Evolutionary conservation across 768 basidiomycete genomes (phyloP).

Genomic region (Russula dissimulans): DNA sequence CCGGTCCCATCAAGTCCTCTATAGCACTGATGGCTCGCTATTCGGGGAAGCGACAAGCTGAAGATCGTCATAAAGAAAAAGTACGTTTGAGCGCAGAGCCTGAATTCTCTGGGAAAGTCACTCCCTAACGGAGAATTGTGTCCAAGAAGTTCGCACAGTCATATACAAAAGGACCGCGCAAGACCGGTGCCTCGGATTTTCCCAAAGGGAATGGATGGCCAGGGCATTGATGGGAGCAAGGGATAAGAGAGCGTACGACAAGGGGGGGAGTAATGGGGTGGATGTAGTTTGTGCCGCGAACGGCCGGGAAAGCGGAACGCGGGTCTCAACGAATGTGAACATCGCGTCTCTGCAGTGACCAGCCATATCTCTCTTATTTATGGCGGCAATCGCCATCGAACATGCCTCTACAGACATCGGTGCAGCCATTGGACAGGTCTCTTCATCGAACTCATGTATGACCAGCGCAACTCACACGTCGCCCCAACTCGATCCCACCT

Average conservation of each 20-base stretch:
- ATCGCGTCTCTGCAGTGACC: neutral
- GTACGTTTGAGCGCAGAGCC: too few relatives aligned
- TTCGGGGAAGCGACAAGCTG: neutral
- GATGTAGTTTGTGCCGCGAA: too few relatives aligned
- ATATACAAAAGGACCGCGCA: neutral
- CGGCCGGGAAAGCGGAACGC: neutral
- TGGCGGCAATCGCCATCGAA: neutral
- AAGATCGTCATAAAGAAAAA: neutral
- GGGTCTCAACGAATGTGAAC: neutral
- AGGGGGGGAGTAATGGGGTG: too few relatives aligned
- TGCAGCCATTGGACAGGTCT: neutral
- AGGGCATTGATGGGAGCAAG: too few relatives aligned
- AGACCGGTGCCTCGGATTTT: too few relatives aligned
- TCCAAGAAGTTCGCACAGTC: conserved; percentile 1
- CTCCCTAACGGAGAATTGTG: neutral
- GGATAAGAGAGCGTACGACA: too few relatives aligned
- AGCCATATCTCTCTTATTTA: neutral
- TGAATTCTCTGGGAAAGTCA: neutral
- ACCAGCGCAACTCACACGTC: conserved; percentile 18
- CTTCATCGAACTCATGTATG: neutral
- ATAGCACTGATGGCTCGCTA: neutral
- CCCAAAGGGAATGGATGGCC: too few relatives aligned
- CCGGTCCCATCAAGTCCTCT: neutral
- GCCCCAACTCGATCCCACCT: conserved; percentile 17
- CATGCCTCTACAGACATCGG: neutral